Percentiles rank a stretch among this genome's conserved stretches.
These are phyloP conservation scores for Clonostachys rosea DNA, from an alignment of 2,329 filamentous ascomycete genomes.

Conservation along the genomic window DNA sequence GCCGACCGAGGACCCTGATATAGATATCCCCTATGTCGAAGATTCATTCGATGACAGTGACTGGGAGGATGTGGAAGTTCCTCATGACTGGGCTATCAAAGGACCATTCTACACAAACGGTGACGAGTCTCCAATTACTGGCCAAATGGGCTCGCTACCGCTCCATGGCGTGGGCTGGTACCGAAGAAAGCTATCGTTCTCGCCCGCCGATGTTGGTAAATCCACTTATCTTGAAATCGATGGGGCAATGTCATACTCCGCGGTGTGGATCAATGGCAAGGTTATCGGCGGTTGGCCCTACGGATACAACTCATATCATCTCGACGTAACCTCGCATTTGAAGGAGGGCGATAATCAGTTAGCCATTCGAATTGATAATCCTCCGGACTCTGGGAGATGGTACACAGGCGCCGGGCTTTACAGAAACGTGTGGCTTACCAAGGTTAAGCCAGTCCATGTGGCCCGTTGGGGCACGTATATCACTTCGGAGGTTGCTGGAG, in stretches of 20 bases:
- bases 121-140: conserved; percentile 19
- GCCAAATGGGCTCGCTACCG: conserved; percentile 37
- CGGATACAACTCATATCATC: conserved; percentile 43
- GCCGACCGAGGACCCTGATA: conserved; percentile 17
- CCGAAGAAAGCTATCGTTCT: conserved; percentile 29
- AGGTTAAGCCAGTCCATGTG: not conserved
- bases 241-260: conserved; percentile 45
- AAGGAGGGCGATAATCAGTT: conserved; percentile 11
- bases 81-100: conserved; percentile 44
- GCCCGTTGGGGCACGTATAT: not conserved
- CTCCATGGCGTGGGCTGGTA: conserved; percentile 49
- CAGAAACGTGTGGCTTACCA: not conserved
- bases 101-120: conserved; percentile 33
- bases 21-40: conserved; percentile 22
- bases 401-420: not conserved
- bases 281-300: conserved; percentile 48
- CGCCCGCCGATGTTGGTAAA: conserved; percentile 24
- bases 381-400: not conserved
- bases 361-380: not conserved
- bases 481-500: not conserved
- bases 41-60: conserved; percentile 26
- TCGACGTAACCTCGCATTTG: conserved; percentile 40
- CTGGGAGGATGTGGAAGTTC: conserved; percentile 36
- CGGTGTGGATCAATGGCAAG: conserved; percentile 46
- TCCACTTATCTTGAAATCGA: conserved; percentile 41